A percentile compares a stretch with the other conserved stretches of the same genome.
phyloP scores from a whole-genome alignment of 2,329 filamentous ascomycete genomes.

The Chaetomium sp. region DNA sequence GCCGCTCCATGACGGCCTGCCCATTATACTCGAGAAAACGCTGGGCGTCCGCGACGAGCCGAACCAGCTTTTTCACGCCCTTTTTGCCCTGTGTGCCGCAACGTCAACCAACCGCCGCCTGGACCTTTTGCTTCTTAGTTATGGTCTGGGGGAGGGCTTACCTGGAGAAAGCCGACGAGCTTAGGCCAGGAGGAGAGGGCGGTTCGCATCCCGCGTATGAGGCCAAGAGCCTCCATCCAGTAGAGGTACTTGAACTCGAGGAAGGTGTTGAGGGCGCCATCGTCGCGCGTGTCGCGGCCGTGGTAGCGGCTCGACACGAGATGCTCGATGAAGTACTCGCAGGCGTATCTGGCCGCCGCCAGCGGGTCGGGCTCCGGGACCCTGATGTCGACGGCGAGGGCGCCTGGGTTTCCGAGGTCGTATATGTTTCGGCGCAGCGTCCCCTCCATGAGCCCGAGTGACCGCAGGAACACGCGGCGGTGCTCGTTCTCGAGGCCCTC shows the following conservation, averaged over 20 bases:
- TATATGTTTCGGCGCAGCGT: not conserved
- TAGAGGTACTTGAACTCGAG: conserved; percentile 1
- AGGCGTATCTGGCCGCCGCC: not conserved
- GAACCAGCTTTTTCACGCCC: no score
- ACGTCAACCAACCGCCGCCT: not conserved
- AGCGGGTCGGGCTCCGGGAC: conserved; percentile 5
- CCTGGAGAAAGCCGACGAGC: no score
- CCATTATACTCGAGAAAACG: no score
- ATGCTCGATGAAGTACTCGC: conserved; percentile 4
- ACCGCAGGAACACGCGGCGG: not conserved
- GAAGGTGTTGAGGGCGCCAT: not conserved
- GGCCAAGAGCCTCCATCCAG: not conserved
- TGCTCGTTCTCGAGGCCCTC: not conserved
- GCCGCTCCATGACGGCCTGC: not conserved
- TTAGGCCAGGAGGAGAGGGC: not conserved
- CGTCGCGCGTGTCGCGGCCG: not conserved
- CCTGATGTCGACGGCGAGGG: not conserved
- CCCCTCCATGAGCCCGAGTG: not conserved
- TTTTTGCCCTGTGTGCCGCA: not conserved
- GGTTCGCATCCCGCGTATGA: not conserved
- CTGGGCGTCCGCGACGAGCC: no score
- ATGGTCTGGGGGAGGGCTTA: no score
- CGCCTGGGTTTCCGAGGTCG: not conserved
- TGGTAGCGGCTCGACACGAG: not conserved
- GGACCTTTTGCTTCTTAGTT: not conserved